Base-by-base conservation (phyloP, 225 moss, liverwort and hornwort species). In the Lunularia cruciata region DNA sequence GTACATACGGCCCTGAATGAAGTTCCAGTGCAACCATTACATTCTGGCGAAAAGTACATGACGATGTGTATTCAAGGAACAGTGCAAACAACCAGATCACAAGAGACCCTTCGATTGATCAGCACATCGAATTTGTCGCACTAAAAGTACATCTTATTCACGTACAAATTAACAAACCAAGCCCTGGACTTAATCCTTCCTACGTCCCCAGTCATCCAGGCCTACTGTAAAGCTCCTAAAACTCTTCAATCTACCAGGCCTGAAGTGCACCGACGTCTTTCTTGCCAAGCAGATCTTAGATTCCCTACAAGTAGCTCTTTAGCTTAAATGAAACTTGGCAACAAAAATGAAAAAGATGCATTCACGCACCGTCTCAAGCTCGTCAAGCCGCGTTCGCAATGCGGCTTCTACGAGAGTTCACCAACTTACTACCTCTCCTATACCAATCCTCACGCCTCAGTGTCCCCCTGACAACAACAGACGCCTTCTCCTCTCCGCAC, bases 111-210 rank as follows among this genome's bases (percentile, higher is more conserved):
- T 47, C 9, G 27, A 16, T 15, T 16, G 31, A 47, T 34, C 57
- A 73, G 45, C 55, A 78, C 64, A 63, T 73, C 33, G 1, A 65
- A 10, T 27, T 18, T 43, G 45, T 22, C 19, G 32, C 32, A 14
- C 60, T 15, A 62, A 11, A 34, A n/a, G n/a, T 1, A 15, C 48
- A 47, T 59, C 47, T 3, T 72, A 35, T 1, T 15, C n/a, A 16
- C 26, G 43, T 8, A 4, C 13, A 27, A 27, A 64, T 28, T 19
- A 2, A 59, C 58, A 22, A 38, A 8, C 60, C 60, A 7, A 33
- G 38, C 38, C 36, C 52, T 23, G 43, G 52, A 52, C 8, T 52
- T 6, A 52, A 23, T 6, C 23, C 22, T 22, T 26, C 10, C 5
- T 23, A 52, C 5, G 16, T 43, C 43, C 43, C 11, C 5, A n/a